Base-by-base conservation (phyloP, 768 basidiomycete species). In the Podaxis mareebaensis region DNA sequence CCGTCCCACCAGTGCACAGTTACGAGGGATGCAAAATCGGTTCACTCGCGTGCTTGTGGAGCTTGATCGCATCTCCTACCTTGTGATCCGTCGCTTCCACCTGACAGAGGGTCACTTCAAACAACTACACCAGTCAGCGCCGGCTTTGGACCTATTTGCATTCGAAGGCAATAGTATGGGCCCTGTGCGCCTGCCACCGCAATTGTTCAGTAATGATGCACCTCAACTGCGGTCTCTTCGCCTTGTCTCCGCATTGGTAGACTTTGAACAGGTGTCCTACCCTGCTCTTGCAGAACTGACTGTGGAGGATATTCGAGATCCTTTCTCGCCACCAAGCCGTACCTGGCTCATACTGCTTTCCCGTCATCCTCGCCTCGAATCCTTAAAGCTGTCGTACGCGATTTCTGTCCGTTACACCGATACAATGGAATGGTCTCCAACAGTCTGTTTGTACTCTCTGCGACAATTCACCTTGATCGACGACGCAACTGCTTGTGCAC, bases 1-100 rank as follows among this genome's bases (percentile, higher is more conserved):
- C 4, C 8, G 2, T 12, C 40, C 24, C 4, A 20, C 13, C 11
- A 24, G 30, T n/a, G 3, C n/a, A 12, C 59, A 53, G 13, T 22
- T 60, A 20, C 13, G 10, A 17, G 36, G 13, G 20, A 28, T 40
- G 11, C 60, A 42, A 52, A 30, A 39, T 12, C 22, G 60, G 17
- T 40, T 61, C 30, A 26, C 51, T 42, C 60, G 24, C 17, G 60
- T 30, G 20, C 52, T 61, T 10, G 12, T 17, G 22, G 52, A 61
- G 38, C 60, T 61, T 28, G 11, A 38, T 44, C 60, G 51, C 10
- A 42, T 53, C 12, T 53, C 51, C 8, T 53, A 61, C 24, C 51
- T 53, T 6, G 52, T 44, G 17, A 61, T 61, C n/a, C 51, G 51
- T 42, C 51, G 39, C 5, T 26, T 61, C 24, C 22, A 36, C 8